Evolutionary conservation across 345 rosid genomes (phyloP), one percentile per base, ranked within the genome.

Genomic region (Pelargonium nanum): DNA sequence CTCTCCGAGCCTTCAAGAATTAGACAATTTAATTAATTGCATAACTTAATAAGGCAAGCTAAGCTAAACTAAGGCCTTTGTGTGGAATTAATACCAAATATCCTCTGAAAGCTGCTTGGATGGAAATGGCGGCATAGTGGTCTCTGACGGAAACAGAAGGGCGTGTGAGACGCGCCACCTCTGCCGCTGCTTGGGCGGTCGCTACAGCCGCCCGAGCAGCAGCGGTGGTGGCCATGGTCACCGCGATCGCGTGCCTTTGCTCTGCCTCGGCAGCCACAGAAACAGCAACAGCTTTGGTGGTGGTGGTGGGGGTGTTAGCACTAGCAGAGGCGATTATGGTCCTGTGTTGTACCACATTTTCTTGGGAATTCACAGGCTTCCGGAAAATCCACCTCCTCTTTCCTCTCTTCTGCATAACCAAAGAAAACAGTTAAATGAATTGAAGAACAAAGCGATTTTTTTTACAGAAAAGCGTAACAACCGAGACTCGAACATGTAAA

Each of bases 101-200:
- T 58, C 94, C 97, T 69, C 96, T 80, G 64, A 86, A 91, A 72
- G 78, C 72, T 60, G 91, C 77, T 68, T 91, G 97, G 57, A 90
- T 76, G 70, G 81, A 74, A 62, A 74, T 81, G 66, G 96, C 89
- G 57, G 94, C 86, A 55, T 74, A 54, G 62, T 85, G 89, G 56
- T 83, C 78, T 70, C 60, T 81, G 1, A 79, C 72, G 44, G 62
- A 78, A 55, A 75, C 67, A 4, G 81, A 72, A 53, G 71, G 76
- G 56, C 79, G 74, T 22, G 81, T 69, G 69, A 83, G 65, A 21
- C 76, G 74, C 26, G 75, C 83, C 20, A 77, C 83, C 68, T 81
- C 85, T 16, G 74, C 87, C 1, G 89, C 80, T 48, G 85, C 83
- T 59, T 74, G 74, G 19, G 78, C 87, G 17, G 78, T 73, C 4